Base-by-base conservation (phyloP, 768 basidiomycete species). In the Cystobasidium ongulense region DNA sequence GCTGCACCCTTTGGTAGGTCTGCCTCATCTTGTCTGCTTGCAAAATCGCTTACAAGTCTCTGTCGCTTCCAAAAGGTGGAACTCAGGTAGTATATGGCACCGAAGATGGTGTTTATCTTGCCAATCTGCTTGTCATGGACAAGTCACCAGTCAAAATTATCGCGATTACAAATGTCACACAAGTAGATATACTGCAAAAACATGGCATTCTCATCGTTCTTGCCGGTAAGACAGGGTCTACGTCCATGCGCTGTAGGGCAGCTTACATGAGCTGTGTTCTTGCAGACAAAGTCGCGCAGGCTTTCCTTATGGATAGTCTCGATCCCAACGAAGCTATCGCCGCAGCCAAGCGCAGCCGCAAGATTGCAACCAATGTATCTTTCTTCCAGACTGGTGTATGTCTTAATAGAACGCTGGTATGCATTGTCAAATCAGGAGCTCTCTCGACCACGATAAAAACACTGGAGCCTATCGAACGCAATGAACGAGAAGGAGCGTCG, bases 321-420 rank as follows among this genome's bases (percentile, higher is more conserved):
- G 91, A 96, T 78, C 88, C 89, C 1, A 86, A 87, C 78, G 96
- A 99, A 79, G 92, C 95, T 0, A 86, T 89, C 81, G 88, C 90
- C 1, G 93, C 93, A 0, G 82, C 96, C 74, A 96, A 92, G 82
- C 88, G 94, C 11, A 93, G 92, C 0, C 96, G 96, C 82, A 87
- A 92, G 72, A 92, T 98, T 79, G 91, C 95, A 0, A 90, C 92
- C 0, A 94, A 97, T 81, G 98, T 92, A 0, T 89, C 92, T 1
- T 98, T 98, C 83, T 98, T 99, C 86, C 98, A 98, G 82, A 89
- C 91, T 8, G 96, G 96, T 0, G 86, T 89, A 53, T 99, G 95
- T 80, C 84, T 98, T 27, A 91, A 90, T 41, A 87, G 88, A 73
- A 90, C 91, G 21, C 86, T 99, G 11, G 92, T 99, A 59, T 98